Percentiles rank a stretch among this genome's conserved stretches.
These are phyloP conservation scores for Polychaeton citri DNA, from an alignment of 2,329 filamentous ascomycete genomes.

Conservation along the genomic window DNA sequence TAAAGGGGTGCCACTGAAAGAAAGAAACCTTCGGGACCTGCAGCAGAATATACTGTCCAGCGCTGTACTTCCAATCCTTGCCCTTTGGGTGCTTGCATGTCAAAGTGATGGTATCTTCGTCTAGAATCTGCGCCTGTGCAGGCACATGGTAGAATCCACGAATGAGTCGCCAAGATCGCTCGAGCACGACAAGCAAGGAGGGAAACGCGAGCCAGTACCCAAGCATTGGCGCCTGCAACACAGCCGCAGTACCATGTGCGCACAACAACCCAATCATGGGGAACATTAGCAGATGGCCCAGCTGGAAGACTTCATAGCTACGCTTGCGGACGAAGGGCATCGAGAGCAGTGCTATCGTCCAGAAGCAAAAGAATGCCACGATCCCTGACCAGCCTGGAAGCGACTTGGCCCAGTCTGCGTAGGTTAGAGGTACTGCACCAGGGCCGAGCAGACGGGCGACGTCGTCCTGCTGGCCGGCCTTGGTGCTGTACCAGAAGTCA, in stretches of 20 bases:
- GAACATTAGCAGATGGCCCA: slow-evolving; percentile 45
- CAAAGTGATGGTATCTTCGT: slow-evolving; percentile 40
- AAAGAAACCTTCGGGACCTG: slow-evolving; percentile 40
- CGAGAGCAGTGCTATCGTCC: slow-evolving; percentile 34
- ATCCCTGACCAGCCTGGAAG: slow-evolving; percentile 40
- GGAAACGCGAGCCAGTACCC: slow-evolving; percentile 45
- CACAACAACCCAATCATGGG: slow-evolving; percentile 43
- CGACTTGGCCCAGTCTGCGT: slow-evolving; percentile 34
- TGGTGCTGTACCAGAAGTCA: slow-evolving; percentile 39
- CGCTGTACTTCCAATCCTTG: slow-evolving; percentile 39
- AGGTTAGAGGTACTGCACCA: slow-evolving; percentile 31
- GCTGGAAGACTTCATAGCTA: slow-evolving; percentile 45
- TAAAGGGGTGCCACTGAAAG: slow-evolving; percentile 49
- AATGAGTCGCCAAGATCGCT: slow-evolving; percentile 33
- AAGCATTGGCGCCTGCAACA: slow-evolving; percentile 44
- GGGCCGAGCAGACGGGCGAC: slow-evolving; percentile 34
- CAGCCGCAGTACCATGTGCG: slow-evolving; percentile 38
- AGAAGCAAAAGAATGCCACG: slow-evolving; percentile 37
- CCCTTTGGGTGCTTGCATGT: slow-evolving; percentile 35
- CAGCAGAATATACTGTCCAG: slow-evolving; percentile 45
- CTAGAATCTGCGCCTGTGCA: slow-evolving; percentile 36
- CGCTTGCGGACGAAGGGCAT: slow-evolving; percentile 37
- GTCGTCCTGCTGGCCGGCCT: slow-evolving; percentile 28
- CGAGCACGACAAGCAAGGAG: slow-evolving; percentile 36
- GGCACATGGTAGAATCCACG: slow-evolving; percentile 37